Evolutionary conservation across 441 rosid genomes (phyloP).

Genomic region (Euphorbia schlechtendalii): DNA sequence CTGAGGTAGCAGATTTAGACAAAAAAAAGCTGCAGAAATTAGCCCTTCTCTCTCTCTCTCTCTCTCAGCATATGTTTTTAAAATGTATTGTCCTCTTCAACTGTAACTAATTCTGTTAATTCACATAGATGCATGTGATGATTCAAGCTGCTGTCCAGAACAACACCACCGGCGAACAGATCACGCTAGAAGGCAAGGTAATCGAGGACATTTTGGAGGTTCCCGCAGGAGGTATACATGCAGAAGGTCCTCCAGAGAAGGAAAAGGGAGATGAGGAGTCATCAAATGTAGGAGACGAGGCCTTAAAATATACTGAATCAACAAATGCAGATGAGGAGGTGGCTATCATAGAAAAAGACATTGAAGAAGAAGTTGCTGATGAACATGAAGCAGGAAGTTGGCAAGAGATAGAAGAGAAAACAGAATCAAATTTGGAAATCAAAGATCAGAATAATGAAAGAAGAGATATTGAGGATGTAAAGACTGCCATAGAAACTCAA

Average conservation of each 20-base stretch:
- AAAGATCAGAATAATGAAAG: slow-evolving; percentile 25
- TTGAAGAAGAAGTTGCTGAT: slow-evolving; percentile 12
- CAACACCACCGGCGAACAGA: slow-evolving; percentile 18
- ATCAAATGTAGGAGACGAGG: slow-evolving; percentile 16
- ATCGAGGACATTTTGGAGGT: slow-evolving; percentile 13
- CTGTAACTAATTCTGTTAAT: not conserved
- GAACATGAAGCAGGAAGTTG: slow-evolving; percentile 24
- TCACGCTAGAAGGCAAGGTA: slow-evolving; percentile 13
- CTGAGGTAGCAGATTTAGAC: not conserved
- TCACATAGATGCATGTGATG: slow-evolving; percentile 19
- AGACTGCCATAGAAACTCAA: slow-evolving; percentile 26
- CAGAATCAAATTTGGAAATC: slow-evolving; percentile 16
- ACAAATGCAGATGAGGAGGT: slow-evolving; percentile 16
- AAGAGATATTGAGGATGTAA: slow-evolving; percentile 27
- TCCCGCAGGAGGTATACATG: slow-evolving; percentile 10
- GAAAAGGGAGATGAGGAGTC: slow-evolving; percentile 23
- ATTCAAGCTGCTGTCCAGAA: slow-evolving; percentile 9
- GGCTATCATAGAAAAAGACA: slow-evolving; percentile 14
- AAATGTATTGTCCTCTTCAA: not conserved
- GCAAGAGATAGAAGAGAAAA: slow-evolving; percentile 26
- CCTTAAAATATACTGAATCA: slow-evolving; percentile 11
- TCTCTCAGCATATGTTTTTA: not conserved
- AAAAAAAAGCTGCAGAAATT: too few relatives aligned
- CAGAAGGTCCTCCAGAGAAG: slow-evolving; percentile 11
- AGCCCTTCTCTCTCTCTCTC: not conserved